These are phyloP conservation scores for Hymenoscyphus albidus DNA, from an alignment of 2,329 filamentous ascomycete genomes.

Conservation along the genomic window DNA sequence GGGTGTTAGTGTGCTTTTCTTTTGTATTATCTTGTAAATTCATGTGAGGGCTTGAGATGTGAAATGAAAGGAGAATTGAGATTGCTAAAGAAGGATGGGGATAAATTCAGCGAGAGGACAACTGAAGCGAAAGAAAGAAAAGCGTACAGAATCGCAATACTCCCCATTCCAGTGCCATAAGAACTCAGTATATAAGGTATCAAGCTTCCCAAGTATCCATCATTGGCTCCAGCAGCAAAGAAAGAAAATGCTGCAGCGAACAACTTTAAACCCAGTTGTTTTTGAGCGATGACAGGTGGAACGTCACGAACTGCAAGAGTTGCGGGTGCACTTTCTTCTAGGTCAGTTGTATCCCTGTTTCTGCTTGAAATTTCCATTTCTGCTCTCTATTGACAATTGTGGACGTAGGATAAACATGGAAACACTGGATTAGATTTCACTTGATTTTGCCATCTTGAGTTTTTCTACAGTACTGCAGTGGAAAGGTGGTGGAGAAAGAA, in stretches of 20 bases:
- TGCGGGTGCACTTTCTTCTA: neutral
- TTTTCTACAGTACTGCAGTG: neutral
- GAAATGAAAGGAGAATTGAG: neutral
- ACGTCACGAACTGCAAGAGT: neutral
- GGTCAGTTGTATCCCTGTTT: neutral
- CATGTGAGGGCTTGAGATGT: no score
- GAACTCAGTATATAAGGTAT: slow-evolving; percentile 59
- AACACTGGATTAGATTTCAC: neutral
- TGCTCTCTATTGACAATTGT: neutral
- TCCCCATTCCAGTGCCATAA: slow-evolving; percentile 49
- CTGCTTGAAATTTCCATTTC: neutral
- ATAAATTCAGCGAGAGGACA: neutral
- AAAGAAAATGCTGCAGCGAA: slow-evolving; percentile 57
- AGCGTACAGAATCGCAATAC: neutral
- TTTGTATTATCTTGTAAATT: neutral
- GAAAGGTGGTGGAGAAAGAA: neutral
- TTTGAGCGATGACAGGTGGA: neutral
- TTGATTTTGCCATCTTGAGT: neutral
- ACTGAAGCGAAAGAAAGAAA: neutral
- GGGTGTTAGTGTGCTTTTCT: slow-evolving; percentile 39
- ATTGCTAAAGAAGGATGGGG: neutral
- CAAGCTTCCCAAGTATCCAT: slow-evolving; percentile 59
- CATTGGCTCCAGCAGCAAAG: slow-evolving; percentile 62
- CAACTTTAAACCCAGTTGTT: slow-evolving; percentile 41
- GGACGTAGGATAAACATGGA: neutral